A percentile compares a stretch with the other conserved stretches of the same genome.
These are phyloP conservation scores for Plasmodium gonderi DNA, from an alignment of 169 alveolate genomes.

Conservation along the genomic window DNA sequence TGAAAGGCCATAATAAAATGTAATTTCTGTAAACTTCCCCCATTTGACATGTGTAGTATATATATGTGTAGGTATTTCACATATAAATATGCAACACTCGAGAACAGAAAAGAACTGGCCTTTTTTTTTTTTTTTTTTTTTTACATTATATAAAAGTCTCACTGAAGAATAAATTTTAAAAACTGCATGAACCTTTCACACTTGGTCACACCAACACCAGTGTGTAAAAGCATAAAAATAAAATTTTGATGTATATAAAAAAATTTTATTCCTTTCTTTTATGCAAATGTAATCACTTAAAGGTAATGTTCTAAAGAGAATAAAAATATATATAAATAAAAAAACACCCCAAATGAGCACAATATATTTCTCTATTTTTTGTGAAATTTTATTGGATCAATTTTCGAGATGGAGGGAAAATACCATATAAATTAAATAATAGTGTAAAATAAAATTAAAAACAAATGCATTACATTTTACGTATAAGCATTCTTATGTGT, in stretches of 20 bases:
- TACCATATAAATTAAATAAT: neutral
- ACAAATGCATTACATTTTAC: neutral
- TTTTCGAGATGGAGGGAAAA: neutral
- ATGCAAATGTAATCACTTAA: neutral
- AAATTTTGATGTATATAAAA: neutral
- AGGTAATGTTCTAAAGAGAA: neutral
- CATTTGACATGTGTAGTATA: slow-evolving; percentile 1
- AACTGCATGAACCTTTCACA: neutral
- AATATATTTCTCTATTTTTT: neutral
- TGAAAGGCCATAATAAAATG: neutral
- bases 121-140: neutral
- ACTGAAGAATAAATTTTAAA: neutral
- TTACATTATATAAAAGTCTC: neutral
- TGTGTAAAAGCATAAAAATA: neutral
- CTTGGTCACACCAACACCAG: neutral
- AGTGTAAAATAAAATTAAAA: neutral
- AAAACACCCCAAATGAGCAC: neutral
- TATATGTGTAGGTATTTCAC: neutral
- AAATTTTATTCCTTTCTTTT: neutral
- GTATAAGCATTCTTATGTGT: neutral
- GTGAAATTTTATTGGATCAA: neutral
- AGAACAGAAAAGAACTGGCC: neutral
- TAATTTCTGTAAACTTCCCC: neutral
- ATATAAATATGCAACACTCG: neutral
- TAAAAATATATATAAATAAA: neutral